phyloP scores from a whole-genome alignment of 768 basidiomycete genomes.

The Trametes sanguinea region DNA sequence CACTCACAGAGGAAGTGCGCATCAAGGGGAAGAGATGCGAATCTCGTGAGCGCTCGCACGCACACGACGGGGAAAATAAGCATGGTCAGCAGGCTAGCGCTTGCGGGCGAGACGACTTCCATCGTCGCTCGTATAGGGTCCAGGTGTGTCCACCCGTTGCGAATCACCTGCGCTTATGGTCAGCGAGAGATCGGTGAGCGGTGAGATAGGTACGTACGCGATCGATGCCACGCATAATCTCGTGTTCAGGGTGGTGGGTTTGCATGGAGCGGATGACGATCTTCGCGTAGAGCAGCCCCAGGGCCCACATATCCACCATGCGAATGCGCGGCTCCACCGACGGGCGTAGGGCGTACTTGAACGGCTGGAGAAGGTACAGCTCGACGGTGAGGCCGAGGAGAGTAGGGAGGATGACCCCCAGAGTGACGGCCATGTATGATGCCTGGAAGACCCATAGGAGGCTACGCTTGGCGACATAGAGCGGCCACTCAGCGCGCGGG shows the following conservation, averaged over 20 bases:
- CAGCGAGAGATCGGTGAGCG: conserved; percentile 11
- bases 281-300: conserved; percentile 77
- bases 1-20: conserved; percentile 66
- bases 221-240: conserved; percentile 54
- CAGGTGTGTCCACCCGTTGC: conserved; percentile 72
- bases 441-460: conserved; percentile 68
- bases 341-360: conserved; percentile 63
- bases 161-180: conserved; percentile 50
- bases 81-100: conserved; percentile 58
- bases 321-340: conserved; percentile 63
- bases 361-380: conserved; percentile 75
- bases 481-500: conserved; percentile 60
- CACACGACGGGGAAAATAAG: conserved; percentile 60
- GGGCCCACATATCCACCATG: conserved; percentile 81
- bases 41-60: conserved; percentile 44
- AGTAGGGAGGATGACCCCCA: conserved; percentile 77
- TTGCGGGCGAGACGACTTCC: conserved; percentile 67
- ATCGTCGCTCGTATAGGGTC: conserved; percentile 68
- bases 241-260: conserved; percentile 40
- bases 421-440: conserved; percentile 64
- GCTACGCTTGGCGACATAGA: conserved; percentile 69
- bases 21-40: conserved; percentile 41
- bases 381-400: conserved; percentile 76
- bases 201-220: conserved; percentile 43
- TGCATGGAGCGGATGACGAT: conserved; percentile 62